A percentile compares a stretch with the other conserved stretches of the same genome.
These are phyloP conservation scores for Plantago coronopus DNA, from an alignment of 305 asterid species.

Conservation along the genomic window DNA sequence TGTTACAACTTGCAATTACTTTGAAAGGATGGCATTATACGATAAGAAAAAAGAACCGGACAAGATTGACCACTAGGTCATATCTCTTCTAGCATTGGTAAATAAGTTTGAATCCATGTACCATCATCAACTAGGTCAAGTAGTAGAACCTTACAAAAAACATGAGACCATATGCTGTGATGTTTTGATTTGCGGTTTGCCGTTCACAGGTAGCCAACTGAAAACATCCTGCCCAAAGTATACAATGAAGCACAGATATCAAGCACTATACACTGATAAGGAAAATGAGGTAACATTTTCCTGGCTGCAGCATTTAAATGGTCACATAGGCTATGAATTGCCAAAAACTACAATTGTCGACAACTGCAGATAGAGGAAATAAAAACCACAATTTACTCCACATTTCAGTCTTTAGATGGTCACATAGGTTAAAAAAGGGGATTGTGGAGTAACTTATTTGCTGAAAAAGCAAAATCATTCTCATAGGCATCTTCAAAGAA, in stretches of 20 bases:
- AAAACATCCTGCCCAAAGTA: constrained; percentile 53
- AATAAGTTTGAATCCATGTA: neutral
- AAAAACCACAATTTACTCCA: too few relatives aligned
- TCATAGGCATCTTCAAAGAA: neutral
- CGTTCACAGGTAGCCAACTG: constrained; percentile 59
- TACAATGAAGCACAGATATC: constrained; percentile 9
- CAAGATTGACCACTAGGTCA: too few relatives aligned
- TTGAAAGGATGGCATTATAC: neutral
- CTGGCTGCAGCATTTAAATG: neutral
- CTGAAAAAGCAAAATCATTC: neutral
- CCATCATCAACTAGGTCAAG: constrained; percentile 6
- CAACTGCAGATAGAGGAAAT: too few relatives aligned
- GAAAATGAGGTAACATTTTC: neutral
- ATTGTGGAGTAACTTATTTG: neutral
- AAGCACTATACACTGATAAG: constrained; percentile 10
- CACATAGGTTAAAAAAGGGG: neutral
- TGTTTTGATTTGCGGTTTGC: constrained; percentile 57
- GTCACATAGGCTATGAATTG: too few relatives aligned
- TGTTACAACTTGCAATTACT: constrained; percentile 2
- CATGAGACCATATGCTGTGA: constrained; percentile 69
- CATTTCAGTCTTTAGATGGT: too few relatives aligned
- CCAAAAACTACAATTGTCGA: too few relatives aligned
- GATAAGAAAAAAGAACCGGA: too few relatives aligned
- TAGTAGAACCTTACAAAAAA: constrained; percentile 54
- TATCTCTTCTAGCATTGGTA: neutral